Conservation (phyloP, 73 alveolate species). For the Durusdinium trenchii region DNA sequence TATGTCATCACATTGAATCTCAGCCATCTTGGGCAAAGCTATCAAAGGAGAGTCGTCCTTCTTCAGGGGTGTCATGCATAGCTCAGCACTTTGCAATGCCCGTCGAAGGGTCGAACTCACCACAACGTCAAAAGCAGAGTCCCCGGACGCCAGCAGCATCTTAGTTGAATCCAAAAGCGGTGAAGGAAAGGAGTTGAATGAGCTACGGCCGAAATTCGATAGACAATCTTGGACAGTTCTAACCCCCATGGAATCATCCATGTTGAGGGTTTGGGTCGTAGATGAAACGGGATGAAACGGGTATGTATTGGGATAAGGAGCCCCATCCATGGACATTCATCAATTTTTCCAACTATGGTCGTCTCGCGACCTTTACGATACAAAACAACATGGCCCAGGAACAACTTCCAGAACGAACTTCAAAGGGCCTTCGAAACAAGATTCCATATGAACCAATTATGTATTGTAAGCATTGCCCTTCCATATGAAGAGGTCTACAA, state of each 20-base stretch:
- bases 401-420: too few species aligned
- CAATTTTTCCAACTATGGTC: too few species aligned
- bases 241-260: background rate
- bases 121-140: slow-evolving; percentile 33
- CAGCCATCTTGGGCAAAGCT: slow-evolving; percentile 80
- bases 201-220: too few species aligned
- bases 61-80: slow-evolving; percentile 39
- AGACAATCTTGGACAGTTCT: too few species aligned
- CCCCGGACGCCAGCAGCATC: slow-evolving; percentile 39
- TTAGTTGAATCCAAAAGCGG: background rate
- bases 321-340: background rate
- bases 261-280: background rate
- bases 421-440: too few species aligned
- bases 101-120: slow-evolving; percentile 87
- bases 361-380: too few species aligned
- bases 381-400: too few species aligned
- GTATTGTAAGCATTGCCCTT: too few species aligned
- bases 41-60: slow-evolving; percentile 21
- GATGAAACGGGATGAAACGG: too few species aligned
- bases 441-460: too few species aligned
- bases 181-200: background rate
- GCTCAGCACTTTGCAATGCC: slow-evolving; percentile 70
- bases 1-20: slow-evolving; percentile 87
- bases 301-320: too few species aligned
- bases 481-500: too few species aligned